These are phyloP conservation scores for Lotus japonicus DNA, from an alignment of 306 rosid species.

Conservation along the genomic window DNA sequence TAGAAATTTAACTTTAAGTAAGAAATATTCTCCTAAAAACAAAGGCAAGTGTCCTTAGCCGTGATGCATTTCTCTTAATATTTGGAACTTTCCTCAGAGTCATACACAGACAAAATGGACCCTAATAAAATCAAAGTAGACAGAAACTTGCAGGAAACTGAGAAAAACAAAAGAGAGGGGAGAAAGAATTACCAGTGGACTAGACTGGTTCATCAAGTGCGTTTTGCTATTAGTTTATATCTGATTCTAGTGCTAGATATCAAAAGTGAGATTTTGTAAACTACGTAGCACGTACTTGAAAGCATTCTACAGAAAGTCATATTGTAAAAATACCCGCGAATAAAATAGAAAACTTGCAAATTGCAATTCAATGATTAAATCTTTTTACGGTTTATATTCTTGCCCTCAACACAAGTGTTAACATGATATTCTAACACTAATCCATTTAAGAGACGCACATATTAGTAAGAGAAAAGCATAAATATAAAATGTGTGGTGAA, in stretches of 20 bases:
- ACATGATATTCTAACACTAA: not conserved
- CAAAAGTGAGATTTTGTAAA: not conserved
- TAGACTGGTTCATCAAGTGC: not conserved
- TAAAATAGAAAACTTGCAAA: not conserved
- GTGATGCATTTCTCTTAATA: not conserved
- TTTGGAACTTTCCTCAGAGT: conserved; percentile 16
- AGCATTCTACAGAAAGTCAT: not conserved
- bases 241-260: conserved; percentile 5
- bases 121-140: not conserved
- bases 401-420: not conserved
- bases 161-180: not conserved
- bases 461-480: not conserved
- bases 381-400: not conserved
- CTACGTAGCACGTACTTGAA: not conserved
- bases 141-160: not conserved
- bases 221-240: not conserved
- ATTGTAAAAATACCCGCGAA: conserved; percentile 7
- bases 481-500: not conserved
- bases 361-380: not conserved
- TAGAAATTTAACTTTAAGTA: not conserved
- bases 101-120: not conserved
- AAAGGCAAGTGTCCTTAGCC: not conserved
- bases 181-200: not conserved
- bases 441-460: conserved; percentile 4
- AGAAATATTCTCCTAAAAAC: not conserved